Base-by-base conservation (phyloP, 2,329 filamentous ascomycete species). In the Fusarium tuaranense region DNA sequence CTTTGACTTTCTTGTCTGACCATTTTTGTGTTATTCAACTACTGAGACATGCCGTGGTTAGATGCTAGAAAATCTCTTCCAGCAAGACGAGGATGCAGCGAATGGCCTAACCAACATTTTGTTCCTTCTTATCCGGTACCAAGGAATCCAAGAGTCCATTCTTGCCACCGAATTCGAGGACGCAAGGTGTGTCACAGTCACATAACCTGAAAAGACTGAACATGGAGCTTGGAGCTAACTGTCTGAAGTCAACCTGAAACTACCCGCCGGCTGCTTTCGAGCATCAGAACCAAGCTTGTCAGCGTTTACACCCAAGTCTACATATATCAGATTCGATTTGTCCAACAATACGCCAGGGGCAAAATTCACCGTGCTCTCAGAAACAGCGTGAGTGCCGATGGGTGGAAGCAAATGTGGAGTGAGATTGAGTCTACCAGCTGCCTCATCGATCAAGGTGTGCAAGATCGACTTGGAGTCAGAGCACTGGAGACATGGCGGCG, bases 11-110 rank as follows among this genome's bases (percentile, higher is more conserved):
- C 32, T 34, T 34, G 5, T 34, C 12, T 13, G 32, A 13, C 32
- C 32, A 34, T 34, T 34, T 34, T 34, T 34, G 12, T 34, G 12
- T 53, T 32, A 10, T 12, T 32, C 30, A 10, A 32, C 9, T 32
- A 9, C 44, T 53, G 7, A 62, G 30, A 41, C 13, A 27, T 18
- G 14, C 13, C 10, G 7, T 20, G 5, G 18, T 20, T 8, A 68
- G 55, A 63, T 70, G 8, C 25, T 70, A 7, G 68, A 70, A 13
- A 44, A 18, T 3, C 4, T 41, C 0, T 65, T 39, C 12, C 18
- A 65, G 13, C 53, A 68, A 41, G 65, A 70, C 10, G 60, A 70
- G 18, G 59, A 67, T 41, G 58, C 68, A n/a, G 64, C 64, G 2
- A 55, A 58, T 4, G 64, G 68, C 9, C 20, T 67, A 4, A 63